Conservation (phyloP, 1,284 basidiomycete genomes). For the Marasmius sp. region DNA sequence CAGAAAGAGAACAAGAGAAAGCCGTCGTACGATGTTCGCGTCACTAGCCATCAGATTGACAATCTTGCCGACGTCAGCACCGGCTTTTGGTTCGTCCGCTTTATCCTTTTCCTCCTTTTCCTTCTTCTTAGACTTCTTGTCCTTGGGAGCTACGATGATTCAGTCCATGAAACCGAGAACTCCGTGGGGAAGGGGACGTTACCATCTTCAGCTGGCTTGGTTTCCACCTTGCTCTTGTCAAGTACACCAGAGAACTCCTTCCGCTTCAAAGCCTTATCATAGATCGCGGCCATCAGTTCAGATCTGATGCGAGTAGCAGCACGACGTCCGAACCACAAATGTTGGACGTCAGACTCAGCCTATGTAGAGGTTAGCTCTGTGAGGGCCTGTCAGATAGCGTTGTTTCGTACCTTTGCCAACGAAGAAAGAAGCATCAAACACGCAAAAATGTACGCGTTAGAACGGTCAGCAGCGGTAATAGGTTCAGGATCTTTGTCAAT, state of each 20-base stretch:
- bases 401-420: slow-evolving; percentile 44
- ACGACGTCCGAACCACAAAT: slow-evolving; percentile 79
- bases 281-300: slow-evolving; percentile 81
- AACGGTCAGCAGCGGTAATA: slow-evolving; percentile 42
- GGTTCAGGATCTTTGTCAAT: slow-evolving; percentile 18
- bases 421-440: slow-evolving; percentile 63
- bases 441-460: slow-evolving; percentile 72
- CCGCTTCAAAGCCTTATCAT: slow-evolving; percentile 86
- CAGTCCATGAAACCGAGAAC: slow-evolving; percentile 8
- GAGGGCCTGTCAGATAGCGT: background rate
- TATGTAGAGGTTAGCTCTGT: slow-evolving; percentile 18
- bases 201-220: slow-evolving; percentile 39
- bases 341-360: slow-evolving; percentile 72
- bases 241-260: slow-evolving; percentile 81
- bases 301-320: slow-evolving; percentile 67
- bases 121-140: slow-evolving; percentile 48
- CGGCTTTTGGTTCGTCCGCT: slow-evolving; percentile 61
- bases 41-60: slow-evolving; percentile 79
- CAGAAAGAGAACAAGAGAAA: background rate
- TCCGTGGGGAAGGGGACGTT: slow-evolving; percentile 37
- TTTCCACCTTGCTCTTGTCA: slow-evolving; percentile 41
- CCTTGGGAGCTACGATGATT: slow-evolving; percentile 6
- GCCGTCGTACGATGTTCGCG: slow-evolving; percentile 45
- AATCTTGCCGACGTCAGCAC: slow-evolving; percentile 76
- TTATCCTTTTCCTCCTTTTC: slow-evolving; percentile 43